Evolutionary conservation across 768 basidiomycete species (phyloP), one percentile per base, ranked within the genome.

Genomic region (Termitomyces sp.): DNA sequence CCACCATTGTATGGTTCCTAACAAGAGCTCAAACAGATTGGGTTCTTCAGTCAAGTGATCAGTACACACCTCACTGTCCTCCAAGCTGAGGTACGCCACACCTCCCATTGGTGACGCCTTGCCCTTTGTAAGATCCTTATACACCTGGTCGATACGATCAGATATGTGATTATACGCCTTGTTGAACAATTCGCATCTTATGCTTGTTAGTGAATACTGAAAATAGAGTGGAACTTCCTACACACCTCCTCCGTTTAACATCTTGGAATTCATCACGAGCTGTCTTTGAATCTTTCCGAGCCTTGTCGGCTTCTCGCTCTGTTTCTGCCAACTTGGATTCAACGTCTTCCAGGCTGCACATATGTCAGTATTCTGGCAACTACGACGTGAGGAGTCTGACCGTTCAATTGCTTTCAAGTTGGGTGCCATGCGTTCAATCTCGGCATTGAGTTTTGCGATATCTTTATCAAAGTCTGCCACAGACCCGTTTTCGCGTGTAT

Each of bases 121-220:
- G 14, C 93, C 95, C 73, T 96, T 98, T 0, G 97, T 98, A 16
- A 98, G 82, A 64, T 98, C 95, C 73, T 98, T 98, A 77, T 99
- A 99, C 0, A 98, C 95, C 62, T 88, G 82, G 68, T 98, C 95
- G 63, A 99, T 99, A 43, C 85, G 81, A 60, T 95, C 93, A 12
- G 95, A 91, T 57, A 99, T 98, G 67, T 99, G 95, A 61, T 87
- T 89, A 76, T 94, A 99, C 0, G 97, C 97, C 65, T 89, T 92
- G 73, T 95, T 95, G 79, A 98, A 98, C 26, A 96, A 71, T 60
- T 98, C 93, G 59, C 80, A 81, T 72, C 81, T 82, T 61, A 36
- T 5, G 44, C 3, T 33, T 20, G 51, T 49, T 47, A 38, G 56
- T 32, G 38, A 35, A 60, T n/a, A 46, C 18, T 14, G 32, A 32